Conservation (phyloP, 2,329 filamentous ascomycete species). For the Hansfordia pulvinata region DNA sequence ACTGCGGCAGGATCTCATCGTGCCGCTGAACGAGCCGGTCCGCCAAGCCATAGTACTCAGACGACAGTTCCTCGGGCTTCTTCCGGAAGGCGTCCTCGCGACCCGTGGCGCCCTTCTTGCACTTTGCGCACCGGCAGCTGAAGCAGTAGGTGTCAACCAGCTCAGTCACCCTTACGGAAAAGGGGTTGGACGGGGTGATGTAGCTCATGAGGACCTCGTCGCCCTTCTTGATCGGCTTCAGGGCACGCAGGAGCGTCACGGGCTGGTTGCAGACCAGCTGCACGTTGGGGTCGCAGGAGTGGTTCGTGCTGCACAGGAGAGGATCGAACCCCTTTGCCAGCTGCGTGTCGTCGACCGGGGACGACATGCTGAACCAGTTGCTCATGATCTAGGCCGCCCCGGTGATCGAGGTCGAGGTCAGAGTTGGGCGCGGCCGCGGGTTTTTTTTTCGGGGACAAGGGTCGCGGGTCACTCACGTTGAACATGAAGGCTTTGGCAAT, state of each 20-base stretch:
- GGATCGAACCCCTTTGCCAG: constrained; percentile 13
- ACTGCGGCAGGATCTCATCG: constrained; percentile 5
- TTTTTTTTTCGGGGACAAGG: neutral
- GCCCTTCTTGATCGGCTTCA: constrained; percentile 28
- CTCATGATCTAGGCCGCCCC: constrained; percentile 9
- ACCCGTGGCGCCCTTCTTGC: constrained; percentile 20
- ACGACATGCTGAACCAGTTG: constrained; percentile 8
- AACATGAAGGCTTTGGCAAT: constrained; percentile 8
- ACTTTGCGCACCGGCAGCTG: constrained; percentile 31
- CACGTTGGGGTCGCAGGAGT: constrained; percentile 37
- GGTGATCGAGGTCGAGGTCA: too few relatives aligned
- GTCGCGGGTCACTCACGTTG: constrained; percentile 8
- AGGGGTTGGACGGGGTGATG: constrained; percentile 29
- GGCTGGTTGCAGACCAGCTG: constrained; percentile 32
- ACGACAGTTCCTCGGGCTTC: constrained; percentile 7
- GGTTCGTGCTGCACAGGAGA: constrained; percentile 22
- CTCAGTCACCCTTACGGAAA: constrained; percentile 25
- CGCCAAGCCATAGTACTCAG: constrained; percentile 7
- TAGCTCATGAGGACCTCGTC: constrained; percentile 36
- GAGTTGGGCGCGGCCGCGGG: constrained; percentile 4
- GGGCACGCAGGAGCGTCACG: constrained; percentile 24
- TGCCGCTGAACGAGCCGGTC: constrained; percentile 8
- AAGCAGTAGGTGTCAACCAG: constrained; percentile 31
- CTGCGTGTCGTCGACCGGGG: constrained; percentile 8
- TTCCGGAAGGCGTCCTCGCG: constrained; percentile 24